These are phyloP conservation scores for Petunia hybrid DNA, from an alignment of 305 asterid species.

Conservation along the genomic window DNA sequence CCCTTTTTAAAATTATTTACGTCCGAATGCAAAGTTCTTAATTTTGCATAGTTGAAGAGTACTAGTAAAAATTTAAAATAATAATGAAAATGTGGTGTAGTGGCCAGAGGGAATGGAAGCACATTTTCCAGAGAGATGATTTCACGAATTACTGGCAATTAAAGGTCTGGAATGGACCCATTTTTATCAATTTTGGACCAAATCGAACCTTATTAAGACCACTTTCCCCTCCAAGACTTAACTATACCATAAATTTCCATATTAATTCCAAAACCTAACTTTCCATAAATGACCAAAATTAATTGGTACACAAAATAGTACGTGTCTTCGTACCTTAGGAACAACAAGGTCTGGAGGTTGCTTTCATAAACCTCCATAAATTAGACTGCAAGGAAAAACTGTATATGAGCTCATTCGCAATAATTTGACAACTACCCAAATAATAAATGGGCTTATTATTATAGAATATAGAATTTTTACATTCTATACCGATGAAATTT, in stretches of 20 bases:
- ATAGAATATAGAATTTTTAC: too few species aligned
- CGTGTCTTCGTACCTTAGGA: constrained; percentile 20
- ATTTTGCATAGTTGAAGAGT: too few species aligned
- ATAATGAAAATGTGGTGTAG: too few species aligned
- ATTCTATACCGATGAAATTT: too few species aligned
- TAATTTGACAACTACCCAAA: constrained; percentile 5
- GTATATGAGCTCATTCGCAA: neutral
- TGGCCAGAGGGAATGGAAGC: neutral
- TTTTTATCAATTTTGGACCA: neutral
- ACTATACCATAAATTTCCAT: constrained; percentile 2
- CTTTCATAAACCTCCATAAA: neutral
- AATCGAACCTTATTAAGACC: neutral
- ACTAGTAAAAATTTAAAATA: too few species aligned
- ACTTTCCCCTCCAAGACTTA: neutral
- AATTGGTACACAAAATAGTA: neutral
- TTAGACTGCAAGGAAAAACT: neutral
- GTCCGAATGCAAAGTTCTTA: too few species aligned
- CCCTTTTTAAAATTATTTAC: too few species aligned
- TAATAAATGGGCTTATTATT: neutral
- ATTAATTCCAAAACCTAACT: constrained; percentile 16
- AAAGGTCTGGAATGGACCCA: too few species aligned
- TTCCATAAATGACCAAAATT: neutral
- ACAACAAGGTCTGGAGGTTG: constrained; percentile 2
- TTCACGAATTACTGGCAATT: too few species aligned
- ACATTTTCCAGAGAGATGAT: too few species aligned